Evolutionary conservation across 2,329 filamentous ascomycete genomes (phyloP).

Genomic region (Cryoendolithus antarcticus): DNA sequence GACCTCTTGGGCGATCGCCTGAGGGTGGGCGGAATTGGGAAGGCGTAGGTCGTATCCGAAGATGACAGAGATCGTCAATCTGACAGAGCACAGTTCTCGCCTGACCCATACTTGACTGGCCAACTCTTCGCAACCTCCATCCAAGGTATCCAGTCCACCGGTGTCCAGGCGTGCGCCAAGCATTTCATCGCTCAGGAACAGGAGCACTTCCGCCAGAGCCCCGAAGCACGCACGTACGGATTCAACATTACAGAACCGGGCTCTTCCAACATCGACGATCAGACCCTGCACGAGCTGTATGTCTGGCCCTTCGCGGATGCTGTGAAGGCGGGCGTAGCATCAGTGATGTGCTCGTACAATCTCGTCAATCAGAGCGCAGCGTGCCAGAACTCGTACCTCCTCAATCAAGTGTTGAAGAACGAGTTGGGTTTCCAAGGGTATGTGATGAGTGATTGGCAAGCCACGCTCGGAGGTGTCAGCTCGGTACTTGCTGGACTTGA

Average conservation of each 20-base stretch:
- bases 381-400: conserved; percentile 65
- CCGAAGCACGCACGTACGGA: conserved; percentile 21
- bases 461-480: conserved; percentile 14
- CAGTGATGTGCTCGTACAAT: conserved; percentile 76
- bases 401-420: conserved; percentile 74
- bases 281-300: conserved; percentile 66
- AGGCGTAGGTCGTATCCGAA: conserved; percentile 10
- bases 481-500: conserved; percentile 14
- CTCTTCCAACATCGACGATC: conserved; percentile 59
- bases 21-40: conserved; percentile 64
- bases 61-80: too few relatives aligned
- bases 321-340: conserved; percentile 66
- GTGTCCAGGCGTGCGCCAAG: conserved; percentile 32
- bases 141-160: conserved; percentile 27
- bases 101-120: conserved; percentile 34
- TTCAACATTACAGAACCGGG: conserved; percentile 39
- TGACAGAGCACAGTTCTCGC: conserved; percentile 47
- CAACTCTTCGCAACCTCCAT: conserved; percentile 29
- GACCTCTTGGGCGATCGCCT: conserved; percentile 56
- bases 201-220: conserved; percentile 33
- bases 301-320: conserved; percentile 77
- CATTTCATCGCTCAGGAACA: conserved; percentile 53
- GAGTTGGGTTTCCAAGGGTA: conserved; percentile 82
- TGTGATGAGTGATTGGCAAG: conserved; percentile 67
- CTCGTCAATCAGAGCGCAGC: conserved; percentile 42